These are phyloP conservation scores for Aspergillus ochraceoroseus DNA, from an alignment of 2,329 filamentous ascomycete species.

Conservation along the genomic window DNA sequence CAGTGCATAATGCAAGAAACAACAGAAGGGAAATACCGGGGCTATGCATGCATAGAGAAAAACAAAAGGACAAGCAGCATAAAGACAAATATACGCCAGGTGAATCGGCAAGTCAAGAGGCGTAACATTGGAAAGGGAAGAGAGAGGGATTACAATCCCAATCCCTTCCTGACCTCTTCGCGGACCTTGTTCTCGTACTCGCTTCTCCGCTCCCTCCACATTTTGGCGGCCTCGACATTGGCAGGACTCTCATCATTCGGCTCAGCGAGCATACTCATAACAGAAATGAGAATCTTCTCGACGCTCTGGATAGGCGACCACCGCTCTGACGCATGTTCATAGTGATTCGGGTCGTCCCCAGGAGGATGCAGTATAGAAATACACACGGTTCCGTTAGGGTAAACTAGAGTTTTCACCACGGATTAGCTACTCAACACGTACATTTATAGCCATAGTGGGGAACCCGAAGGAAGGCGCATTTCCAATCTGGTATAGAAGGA, in stretches of 20 bases:
- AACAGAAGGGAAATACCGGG: not conserved
- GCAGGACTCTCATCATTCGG: conserved; percentile 96
- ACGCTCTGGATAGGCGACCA: conserved; percentile 97
- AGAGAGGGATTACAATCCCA: conserved; percentile 59
- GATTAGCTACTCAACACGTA: no score
- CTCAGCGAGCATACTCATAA: conserved; percentile 98
- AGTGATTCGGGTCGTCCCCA: conserved; percentile 96
- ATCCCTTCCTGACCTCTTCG: conserved; percentile 70
- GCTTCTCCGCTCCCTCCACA: conserved; percentile 79
- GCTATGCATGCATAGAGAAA: conserved; percentile 9
- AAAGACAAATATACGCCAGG: conserved; percentile 1
- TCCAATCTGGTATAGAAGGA: no score
- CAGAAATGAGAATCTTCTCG: conserved; percentile 92
- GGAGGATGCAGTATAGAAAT: conserved; percentile 97
- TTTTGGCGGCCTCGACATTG: conserved; percentile 91
- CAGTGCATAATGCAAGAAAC: not conserved
- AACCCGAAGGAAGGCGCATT: no score
- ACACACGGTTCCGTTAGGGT: conserved; percentile 85
- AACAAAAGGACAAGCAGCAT: not conserved
- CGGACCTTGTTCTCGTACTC: conserved; percentile 86
- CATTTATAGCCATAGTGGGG: no score
- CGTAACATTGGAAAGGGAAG: no score
- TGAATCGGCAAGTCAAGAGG: not conserved
- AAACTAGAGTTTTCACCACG: conserved; percentile 55
- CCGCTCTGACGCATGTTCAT: conserved; percentile 90